Percentiles rank a stretch among this genome's conserved stretches.
phyloP scores from a whole-genome alignment of 345 rosid genomes.

The Lagerstroemia speciosa region DNA sequence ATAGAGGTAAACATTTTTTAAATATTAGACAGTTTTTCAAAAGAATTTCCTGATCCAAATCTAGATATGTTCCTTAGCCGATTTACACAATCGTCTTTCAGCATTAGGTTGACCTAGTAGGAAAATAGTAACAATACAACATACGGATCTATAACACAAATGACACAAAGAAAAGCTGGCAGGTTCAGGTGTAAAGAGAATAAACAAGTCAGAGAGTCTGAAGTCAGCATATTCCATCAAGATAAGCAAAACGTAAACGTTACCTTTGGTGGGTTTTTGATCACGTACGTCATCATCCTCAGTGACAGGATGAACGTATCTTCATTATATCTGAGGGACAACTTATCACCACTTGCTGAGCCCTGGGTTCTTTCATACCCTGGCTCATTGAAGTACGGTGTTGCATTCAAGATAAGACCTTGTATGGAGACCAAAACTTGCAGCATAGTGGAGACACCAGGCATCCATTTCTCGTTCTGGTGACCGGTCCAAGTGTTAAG shows the following conservation, averaged over 20 bases:
- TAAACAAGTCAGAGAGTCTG: background rate
- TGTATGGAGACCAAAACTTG: conserved; percentile 95
- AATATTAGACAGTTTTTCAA: no score
- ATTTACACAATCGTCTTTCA: no score
- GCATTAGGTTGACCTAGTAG: background rate
- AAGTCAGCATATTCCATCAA: background rate
- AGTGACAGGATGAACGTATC: conserved; percentile 47
- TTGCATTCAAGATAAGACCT: conserved; percentile 73
- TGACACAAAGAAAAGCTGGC: background rate
- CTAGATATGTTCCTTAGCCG: no score
- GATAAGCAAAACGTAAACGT: background rate
- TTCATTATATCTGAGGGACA: conserved; percentile 57
- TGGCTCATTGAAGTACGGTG: conserved; percentile 90
- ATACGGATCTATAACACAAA: background rate
- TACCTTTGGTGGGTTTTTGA: conserved; percentile 90
- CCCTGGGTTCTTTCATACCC: conserved; percentile 45
- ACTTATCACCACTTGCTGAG: conserved; percentile 34
- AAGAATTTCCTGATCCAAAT: no score
- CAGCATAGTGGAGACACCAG: conserved; percentile 61
- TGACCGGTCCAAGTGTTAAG: conserved; percentile 79
- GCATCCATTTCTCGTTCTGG: conserved; percentile 76
- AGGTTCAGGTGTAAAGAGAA: background rate
- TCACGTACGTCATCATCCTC: conserved; percentile 58
- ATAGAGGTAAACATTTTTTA: no score
- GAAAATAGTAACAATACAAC: background rate